Conservation (phyloP, 768 basidiomycete species). For the Mycena floridula region DNA sequence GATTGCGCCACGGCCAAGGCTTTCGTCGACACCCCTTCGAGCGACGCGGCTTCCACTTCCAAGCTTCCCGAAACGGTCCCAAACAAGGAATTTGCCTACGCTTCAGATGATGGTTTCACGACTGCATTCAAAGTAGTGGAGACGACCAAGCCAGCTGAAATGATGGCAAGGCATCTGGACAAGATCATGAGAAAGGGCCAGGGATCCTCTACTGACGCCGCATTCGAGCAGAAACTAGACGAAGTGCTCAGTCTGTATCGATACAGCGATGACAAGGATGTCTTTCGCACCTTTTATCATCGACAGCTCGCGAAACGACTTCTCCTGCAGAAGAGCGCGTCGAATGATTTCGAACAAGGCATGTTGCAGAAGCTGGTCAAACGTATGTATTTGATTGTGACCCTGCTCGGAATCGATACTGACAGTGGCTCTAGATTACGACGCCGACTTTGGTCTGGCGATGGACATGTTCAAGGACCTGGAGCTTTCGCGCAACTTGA, state of each 20-base stretch:
- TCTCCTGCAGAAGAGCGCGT: constrained; percentile 78
- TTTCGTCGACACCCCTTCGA: constrained; percentile 30
- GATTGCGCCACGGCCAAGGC: constrained; percentile 42
- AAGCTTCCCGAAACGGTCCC: constrained; percentile 17
- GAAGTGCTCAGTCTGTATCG: constrained; percentile 70
- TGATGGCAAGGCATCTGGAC: constrained; percentile 91
- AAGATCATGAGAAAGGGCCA: constrained; percentile 84
- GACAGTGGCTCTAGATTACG: constrained; percentile 57
- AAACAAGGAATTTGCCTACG: constrained; percentile 58
- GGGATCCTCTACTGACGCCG: constrained; percentile 52
- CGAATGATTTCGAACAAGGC: constrained; percentile 78
- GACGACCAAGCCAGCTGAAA: constrained; percentile 78
- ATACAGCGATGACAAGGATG: constrained; percentile 89
- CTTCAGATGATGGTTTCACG: constrained; percentile 65
- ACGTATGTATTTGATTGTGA: constrained; percentile 28
- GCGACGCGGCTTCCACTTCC: constrained; percentile 4
- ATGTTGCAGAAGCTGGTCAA: constrained; percentile 86
- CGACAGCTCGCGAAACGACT: constrained; percentile 83
- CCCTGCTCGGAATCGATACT: constrained; percentile 1
- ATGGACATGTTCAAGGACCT: constrained; percentile 96
- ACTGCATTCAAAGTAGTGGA: constrained; percentile 68
- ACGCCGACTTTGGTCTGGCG: constrained; percentile 91
- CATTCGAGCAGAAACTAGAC: constrained; percentile 60
- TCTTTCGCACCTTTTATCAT: constrained; percentile 90
- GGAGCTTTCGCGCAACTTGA: constrained; percentile 65